phyloP scores from a whole-genome alignment of 1,284 basidiomycete species.

The Wallemia hederae region DNA sequence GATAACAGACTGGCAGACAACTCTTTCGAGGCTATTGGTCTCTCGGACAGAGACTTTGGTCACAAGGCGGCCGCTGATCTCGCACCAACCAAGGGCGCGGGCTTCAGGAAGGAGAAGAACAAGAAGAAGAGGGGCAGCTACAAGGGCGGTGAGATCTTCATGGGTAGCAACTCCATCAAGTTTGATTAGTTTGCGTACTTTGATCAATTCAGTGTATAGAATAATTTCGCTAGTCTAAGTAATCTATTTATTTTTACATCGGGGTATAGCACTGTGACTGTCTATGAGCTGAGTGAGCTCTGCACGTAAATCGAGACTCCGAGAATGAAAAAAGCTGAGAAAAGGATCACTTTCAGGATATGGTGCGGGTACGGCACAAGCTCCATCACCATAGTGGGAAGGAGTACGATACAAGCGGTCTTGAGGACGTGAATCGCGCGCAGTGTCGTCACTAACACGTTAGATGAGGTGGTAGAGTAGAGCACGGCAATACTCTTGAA shows the following conservation, averaged over 20 bases:
- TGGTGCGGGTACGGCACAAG: slow-evolving; percentile 19
- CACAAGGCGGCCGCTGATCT: slow-evolving; percentile 11
- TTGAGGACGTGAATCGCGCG: neutral
- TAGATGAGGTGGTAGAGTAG: slow-evolving; percentile 30
- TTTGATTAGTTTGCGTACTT: neutral
- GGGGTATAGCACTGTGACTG: neutral
- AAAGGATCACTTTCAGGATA: neutral
- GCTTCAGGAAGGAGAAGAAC: slow-evolving; percentile 16
- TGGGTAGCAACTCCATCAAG: slow-evolving; percentile 1
- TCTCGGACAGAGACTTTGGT: slow-evolving; percentile 12
- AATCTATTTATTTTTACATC: neutral
- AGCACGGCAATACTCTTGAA: slow-evolving; percentile 71
- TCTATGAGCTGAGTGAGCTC: too few species aligned
- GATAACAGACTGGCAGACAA: slow-evolving; percentile 13
- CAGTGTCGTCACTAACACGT: neutral
- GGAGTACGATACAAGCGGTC: slow-evolving; percentile 44
- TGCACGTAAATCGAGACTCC: neutral
- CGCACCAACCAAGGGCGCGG: slow-evolving; percentile 13
- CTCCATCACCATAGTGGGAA: slow-evolving; percentile 65
- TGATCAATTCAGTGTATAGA: too few species aligned
- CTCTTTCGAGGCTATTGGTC: slow-evolving; percentile 11
- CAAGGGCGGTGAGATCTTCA: slow-evolving; percentile 10
- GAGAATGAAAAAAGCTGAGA: neutral
- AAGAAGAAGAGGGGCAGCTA: slow-evolving; percentile 15
- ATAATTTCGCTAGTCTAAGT: too few species aligned